Conservation (phyloP, 2,329 filamentous ascomycete genomes). For the Epichloe aotearoae region DNA sequence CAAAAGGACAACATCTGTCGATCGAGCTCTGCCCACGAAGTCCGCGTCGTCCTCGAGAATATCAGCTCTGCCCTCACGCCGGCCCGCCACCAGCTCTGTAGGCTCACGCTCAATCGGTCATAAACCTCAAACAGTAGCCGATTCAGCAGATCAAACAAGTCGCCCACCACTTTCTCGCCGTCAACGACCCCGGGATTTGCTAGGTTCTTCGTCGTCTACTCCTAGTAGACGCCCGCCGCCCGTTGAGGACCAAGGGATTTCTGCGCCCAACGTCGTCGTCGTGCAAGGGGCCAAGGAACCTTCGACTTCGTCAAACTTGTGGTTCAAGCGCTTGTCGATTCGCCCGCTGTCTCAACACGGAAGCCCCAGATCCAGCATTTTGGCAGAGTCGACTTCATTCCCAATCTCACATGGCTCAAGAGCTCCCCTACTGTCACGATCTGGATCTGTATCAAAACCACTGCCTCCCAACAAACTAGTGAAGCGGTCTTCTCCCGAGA, state of each 20-base stretch:
- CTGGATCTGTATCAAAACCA: conserved; percentile 24
- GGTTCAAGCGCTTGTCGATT: conserved; percentile 58
- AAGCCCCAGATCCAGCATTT: conserved; percentile 50
- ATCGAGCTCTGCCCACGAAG: conserved; percentile 17
- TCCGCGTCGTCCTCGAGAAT: conserved; percentile 1
- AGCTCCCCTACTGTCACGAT: conserved; percentile 44
- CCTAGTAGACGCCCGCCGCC: conserved; percentile 30
- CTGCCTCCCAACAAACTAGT: conserved; percentile 62
- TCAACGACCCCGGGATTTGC: conserved; percentile 25
- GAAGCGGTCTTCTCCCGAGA: conserved; percentile 51
- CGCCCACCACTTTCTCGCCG: conserved; percentile 25
- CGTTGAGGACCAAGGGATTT: conserved; percentile 9
- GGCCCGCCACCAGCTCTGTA: conserved; percentile 5
- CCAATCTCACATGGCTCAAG: conserved; percentile 53
- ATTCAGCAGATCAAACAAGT: conserved; percentile 18
- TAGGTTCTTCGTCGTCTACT: conserved; percentile 27
- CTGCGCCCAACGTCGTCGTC: conserved; percentile 10
- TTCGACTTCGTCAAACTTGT: conserved; percentile 50
- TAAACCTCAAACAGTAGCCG: conserved; percentile 11
- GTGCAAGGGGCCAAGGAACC: conserved; percentile 41
- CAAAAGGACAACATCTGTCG: conserved; percentile 19
- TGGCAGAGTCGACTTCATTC: conserved; percentile 52
- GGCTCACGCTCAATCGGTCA: not conserved
- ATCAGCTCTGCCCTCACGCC: conserved; percentile 3
- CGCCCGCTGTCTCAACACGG: conserved; percentile 52